Evolutionary conservation across 1,284 basidiomycete species (phyloP), one percentile per base, ranked within the genome.

Genomic region (Lentinus polychrous): DNA sequence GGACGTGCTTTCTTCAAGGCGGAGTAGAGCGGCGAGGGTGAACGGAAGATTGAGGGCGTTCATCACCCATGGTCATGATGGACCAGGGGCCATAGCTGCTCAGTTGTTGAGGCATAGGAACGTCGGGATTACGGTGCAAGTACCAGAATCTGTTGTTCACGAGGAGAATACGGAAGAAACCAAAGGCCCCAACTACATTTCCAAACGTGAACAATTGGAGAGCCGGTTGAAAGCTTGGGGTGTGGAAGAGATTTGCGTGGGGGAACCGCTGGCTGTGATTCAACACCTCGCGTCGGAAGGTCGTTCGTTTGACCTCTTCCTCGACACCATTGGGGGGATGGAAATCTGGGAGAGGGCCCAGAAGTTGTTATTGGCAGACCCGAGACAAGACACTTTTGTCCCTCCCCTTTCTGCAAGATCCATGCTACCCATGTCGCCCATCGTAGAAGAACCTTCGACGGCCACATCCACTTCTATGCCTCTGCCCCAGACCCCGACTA

Each of bases 301-400:
- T 8, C 76, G 80, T 50, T 69, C 74, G 45, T 87, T 91, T 61
- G 87, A 93, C 61, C 81, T 81, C 23, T 76, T 94, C 2, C 64
- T 94, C 48, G 91, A 94, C 63, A 87, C 86, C 1, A 68, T 88
- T 17, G 91, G 91, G 8, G 89, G 91, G 11, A 74, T 76, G 53
- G 77, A 75, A 22, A 72, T 92, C 20, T 87, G 88, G 76, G 83
- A 87, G 53, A 83, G 81, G 1, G 76, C 82, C 1, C 78, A 79
- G 56, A 64, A 71, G 52, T 71, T 91, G 20, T 67, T 94, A 40
- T 52, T 60, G 10, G 50, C 52, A 31, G 56, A 57, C 38, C 59
- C 58, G 8, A 22, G 22, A 23, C 43, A 43, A 52, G 31, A 53
- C 53, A 23, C 38, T 27, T 11, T 49, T 39, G 34, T 43, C 47